Percentiles rank a stretch among this genome's conserved stretches.
phyloP scores from a whole-genome alignment of 805 yeast genomes.

The Saturnispora zaruensis region DNA sequence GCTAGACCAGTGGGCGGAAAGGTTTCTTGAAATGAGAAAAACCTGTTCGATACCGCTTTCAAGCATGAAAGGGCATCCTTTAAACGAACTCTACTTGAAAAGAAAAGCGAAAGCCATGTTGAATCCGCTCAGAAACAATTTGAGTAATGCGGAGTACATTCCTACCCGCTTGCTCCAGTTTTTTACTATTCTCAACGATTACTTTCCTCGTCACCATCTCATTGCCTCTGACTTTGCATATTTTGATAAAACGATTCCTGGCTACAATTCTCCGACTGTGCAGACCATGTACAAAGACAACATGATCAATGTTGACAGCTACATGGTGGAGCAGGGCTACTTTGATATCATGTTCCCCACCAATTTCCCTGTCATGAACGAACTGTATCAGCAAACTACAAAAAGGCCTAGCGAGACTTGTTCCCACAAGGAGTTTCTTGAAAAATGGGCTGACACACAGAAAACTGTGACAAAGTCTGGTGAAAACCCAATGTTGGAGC shows the following conservation, averaged over 20 bases:
- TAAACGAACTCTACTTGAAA: constrained; percentile 39
- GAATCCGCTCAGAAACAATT: constrained; percentile 57
- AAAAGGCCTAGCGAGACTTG: constrained; percentile 49
- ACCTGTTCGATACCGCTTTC: constrained; percentile 33
- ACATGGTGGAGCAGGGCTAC: constrained; percentile 78
- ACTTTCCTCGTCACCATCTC: constrained; percentile 72
- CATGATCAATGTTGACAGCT: constrained; percentile 63
- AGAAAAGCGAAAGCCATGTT: constrained; percentile 40
- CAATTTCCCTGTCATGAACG: constrained; percentile 54
- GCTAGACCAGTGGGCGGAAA: constrained; percentile 46
- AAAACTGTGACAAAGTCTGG: constrained; percentile 65
- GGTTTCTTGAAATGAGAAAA: constrained; percentile 49
- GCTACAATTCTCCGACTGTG: constrained; percentile 69
- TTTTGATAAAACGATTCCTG: constrained; percentile 42
- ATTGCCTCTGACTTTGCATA: constrained; percentile 60
- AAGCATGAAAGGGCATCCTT: constrained; percentile 42
- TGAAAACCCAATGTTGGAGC: constrained; percentile 75
- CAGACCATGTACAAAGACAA: constrained; percentile 62
- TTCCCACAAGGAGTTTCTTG: constrained; percentile 56
- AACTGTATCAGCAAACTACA: constrained; percentile 53
- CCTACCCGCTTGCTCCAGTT: constrained; percentile 71
- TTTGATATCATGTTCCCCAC: constrained; percentile 87
- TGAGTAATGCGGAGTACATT: constrained; percentile 67
- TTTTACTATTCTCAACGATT: constrained; percentile 49
- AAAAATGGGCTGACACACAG: constrained; percentile 62